Conservation (phyloP, 2,329 filamentous ascomycete species). For the Waltergamsia citrina region DNA sequence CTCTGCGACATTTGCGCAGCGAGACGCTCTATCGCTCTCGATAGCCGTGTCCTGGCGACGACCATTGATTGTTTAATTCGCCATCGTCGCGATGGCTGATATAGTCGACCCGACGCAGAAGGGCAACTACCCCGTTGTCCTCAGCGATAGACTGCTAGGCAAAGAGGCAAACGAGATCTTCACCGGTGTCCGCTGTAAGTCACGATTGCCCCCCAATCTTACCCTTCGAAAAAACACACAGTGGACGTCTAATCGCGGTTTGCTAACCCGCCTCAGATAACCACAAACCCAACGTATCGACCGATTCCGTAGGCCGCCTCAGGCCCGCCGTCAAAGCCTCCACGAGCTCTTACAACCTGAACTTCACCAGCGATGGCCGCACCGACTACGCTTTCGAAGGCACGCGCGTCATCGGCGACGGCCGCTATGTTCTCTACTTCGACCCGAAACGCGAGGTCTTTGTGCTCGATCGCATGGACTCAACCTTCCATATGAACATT, state of each 20-base stretch:
- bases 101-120: constrained; percentile 50
- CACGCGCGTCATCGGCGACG: constrained; percentile 43
- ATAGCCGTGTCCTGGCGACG: too few relatives aligned
- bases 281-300: constrained; percentile 46
- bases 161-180: constrained; percentile 47
- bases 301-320: constrained; percentile 38
- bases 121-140: constrained; percentile 52
- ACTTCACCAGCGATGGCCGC: constrained; percentile 36
- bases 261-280: constrained; percentile 51
- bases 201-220: neutral
- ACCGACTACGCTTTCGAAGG: constrained; percentile 51
- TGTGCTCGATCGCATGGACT: constrained; percentile 71
- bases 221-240: constrained; percentile 6
- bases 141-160: constrained; percentile 52
- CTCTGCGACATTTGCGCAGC: too few relatives aligned
- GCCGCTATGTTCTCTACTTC: constrained; percentile 63
- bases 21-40: too few relatives aligned
- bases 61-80: too few relatives aligned
- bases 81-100: constrained; percentile 18
- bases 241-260: too few relatives aligned
- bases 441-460: constrained; percentile 67
- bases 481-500: constrained; percentile 83
- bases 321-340: constrained; percentile 35
- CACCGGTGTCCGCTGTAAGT: constrained; percentile 51
- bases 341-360: constrained; percentile 45